Base-by-base conservation (phyloP, 495 filamentous ascomycete species). In the Penicillium cinerascens region DNA sequence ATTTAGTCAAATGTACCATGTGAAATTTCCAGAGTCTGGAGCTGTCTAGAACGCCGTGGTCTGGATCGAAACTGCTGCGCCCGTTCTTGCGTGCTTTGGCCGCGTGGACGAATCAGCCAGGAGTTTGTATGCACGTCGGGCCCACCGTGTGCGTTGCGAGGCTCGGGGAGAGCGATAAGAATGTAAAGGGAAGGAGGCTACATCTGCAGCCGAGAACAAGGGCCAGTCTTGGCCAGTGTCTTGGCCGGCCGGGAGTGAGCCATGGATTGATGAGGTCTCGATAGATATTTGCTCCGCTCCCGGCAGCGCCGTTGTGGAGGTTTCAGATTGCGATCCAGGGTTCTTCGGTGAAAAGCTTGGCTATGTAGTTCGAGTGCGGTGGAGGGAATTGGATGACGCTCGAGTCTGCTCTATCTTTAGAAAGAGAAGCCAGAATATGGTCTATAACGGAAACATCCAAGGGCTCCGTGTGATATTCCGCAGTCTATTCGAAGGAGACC, bases 41-140 rank as follows among this genome's bases (percentile, higher is more conserved):
- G 41, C 54, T 18, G 47, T 51, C 50, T 55, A 53, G 56, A 59
- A 47, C 37, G 21, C 36, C 46, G 47, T 51, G 39, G 55, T 35
- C 47, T 18, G 37, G 17, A 56, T 57, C 39, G 27, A 46, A 59
- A 55, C 55, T 23, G n/a, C 22, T 18, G n/a, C 23, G 25, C 27
- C 37, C n/a, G 40, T 56, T 22, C 36, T 25, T 39, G 37, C 23
- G 13, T 43, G 7, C 17, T 40, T 38, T 38, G 38, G 36, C 42
- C 48, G 41, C 46, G 16, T 47, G 16, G 38, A 17, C 41, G 36
- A 53, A 49, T 53, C 40, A 40, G 5, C 10, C 5, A 6, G n/a
- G 37, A 39, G 37, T 39, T n/a, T 17, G 37, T 39, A 39, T 39
- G 16, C 37, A 16, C 18, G 6, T 39, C 6, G 37, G 37, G n/a